Evolutionary conservation across 495 filamentous ascomycete species (phyloP).

Genomic region (Platismatia glauca): DNA sequence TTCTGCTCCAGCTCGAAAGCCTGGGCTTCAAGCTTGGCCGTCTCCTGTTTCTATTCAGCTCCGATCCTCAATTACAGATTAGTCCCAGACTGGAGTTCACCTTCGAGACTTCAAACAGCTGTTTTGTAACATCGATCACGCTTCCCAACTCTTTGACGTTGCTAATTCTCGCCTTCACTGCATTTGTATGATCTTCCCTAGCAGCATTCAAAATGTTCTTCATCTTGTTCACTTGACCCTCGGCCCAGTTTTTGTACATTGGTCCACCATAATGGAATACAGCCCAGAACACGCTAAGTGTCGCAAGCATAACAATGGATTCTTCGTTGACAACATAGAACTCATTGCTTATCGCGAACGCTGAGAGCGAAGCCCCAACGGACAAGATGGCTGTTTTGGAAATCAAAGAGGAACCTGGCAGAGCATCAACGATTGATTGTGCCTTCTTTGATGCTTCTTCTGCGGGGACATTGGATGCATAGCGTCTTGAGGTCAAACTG

Average conservation of each 20-base stretch:
- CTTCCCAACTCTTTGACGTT: conserved; percentile 85
- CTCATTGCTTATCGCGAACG: conserved; percentile 98
- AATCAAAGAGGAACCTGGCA: conserved; percentile 75
- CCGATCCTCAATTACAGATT: neutral
- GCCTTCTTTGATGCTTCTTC: conserved; percentile 89
- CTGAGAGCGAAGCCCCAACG: conserved; percentile 76
- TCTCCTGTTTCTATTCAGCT: conserved; percentile 58
- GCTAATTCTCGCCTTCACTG: conserved; percentile 86
- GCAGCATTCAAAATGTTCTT: conserved; percentile 87
- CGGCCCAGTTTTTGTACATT: conserved; percentile 84
- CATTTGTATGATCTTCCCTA: conserved; percentile 84
- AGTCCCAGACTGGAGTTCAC: conserved; percentile 35
- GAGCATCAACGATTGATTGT: conserved; percentile 82
- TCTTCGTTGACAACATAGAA: conserved; percentile 99
- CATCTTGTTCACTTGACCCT: conserved; percentile 77
- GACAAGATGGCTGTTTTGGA: conserved; percentile 96
- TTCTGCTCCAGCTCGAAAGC: conserved; percentile 95
- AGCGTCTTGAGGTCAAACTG: conserved; percentile 53
- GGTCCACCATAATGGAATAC: conserved; percentile 88
- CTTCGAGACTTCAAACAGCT: conserved; percentile 96
- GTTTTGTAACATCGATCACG: conserved; percentile 93
- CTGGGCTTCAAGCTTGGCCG: conserved; percentile 87
- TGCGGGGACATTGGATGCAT: conserved; percentile 65
- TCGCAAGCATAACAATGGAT: conserved; percentile 78
- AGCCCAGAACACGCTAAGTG: conserved; percentile 81